Base-by-base conservation (phyloP, 305 asterid genomes). In the Fraxinus sp. region DNA sequence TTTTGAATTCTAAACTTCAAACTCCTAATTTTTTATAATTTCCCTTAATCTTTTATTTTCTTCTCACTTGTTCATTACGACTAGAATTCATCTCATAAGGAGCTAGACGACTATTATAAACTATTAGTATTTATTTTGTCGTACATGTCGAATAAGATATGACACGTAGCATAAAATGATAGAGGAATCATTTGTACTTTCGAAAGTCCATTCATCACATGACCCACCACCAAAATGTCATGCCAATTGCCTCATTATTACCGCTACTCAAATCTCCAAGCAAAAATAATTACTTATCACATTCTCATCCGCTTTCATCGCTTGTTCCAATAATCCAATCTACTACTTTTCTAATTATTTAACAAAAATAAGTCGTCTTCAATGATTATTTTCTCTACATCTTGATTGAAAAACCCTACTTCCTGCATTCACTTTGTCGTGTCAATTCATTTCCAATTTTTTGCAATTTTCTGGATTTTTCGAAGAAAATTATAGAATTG, bases 241-340 rank as follows among this genome's bases (percentile, higher is more conserved):
- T 68, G 81, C 78, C 82, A 55, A 85, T 85, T 81, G 41, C 86
- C 85, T 83, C 83, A 85, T 76, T 62, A 64, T 85, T 79, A 80
- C 86, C 87, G 85, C 86, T 83, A 22, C 80, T 85, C 86, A 79
- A 81, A 83, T 85, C 85, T 80, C 83, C 88, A 79, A 78, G 30
- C 59, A n/a, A 70, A 46, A 77, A 0, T 7, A 43, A 9, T 28
- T 11, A 14, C 46, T n/a, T 3, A 16, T 77, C 71, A 77, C 10
- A 75, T 75, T 41, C 37, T 49, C 1, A 13, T n/a, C 92, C 92
- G 90, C 92, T 88, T 80, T 82, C 88, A 46, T 88, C 87, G 92
- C 87, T 75, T 46, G 2, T 79, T 75, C 79, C 80, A 37, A 41
- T 32, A 28, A 28, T 28, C 32, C 32, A 30, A 30, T 30, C 33